Base-by-base conservation (phyloP, 495 filamentous ascomycete species). In the Penicillium daleae region DNA sequence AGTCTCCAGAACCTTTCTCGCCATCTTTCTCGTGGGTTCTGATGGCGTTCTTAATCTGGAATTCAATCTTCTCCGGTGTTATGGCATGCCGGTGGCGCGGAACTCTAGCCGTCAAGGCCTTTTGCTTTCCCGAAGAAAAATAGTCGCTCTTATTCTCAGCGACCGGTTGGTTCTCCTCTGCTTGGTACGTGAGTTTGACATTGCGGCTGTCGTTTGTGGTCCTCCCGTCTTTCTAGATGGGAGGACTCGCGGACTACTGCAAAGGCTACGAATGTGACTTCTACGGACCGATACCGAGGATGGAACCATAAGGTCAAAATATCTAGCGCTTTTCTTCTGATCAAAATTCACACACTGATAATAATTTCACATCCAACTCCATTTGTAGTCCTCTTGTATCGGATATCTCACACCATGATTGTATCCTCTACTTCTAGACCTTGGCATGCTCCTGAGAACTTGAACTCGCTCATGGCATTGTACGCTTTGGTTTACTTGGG, bases 11-110 rank as follows among this genome's bases (percentile, higher is more conserved):
- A 56, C 56, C 32, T 27, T 27, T 46, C n/a, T 39, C 60, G 32
- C 44, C 27, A 35, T 33, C 48, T 59, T 62, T 37, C 31, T 21
- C 50, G 37, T 53, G 50, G 56, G 35, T 56, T 52, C 35, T 49
- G 51, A 58, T 50, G 59, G 63, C 59, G 59, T 62, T 53, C 10
- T 26, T 31, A 46, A 62, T 39, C 17, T 57, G n/a, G 50, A 50
- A 46, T 13, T 24, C 42, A 13, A 46, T 61, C n/a, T 26, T 37
- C 24, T 27, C 29, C 35, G 49, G 35, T 54, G 56, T 56, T 44
- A 37, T 53, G 56, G 56, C 27, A 59, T 33, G 37, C 17, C 21
- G 51, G 50, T 6, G 51, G 51, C 51, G 51, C 12, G 51, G 13
- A 29, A 54, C 35, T 35, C 5, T 4, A 29, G 7, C 22, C 7